Evolutionary conservation across 2,329 filamentous ascomycete species (phyloP).

Genomic region (Fusarium mundagurra): DNA sequence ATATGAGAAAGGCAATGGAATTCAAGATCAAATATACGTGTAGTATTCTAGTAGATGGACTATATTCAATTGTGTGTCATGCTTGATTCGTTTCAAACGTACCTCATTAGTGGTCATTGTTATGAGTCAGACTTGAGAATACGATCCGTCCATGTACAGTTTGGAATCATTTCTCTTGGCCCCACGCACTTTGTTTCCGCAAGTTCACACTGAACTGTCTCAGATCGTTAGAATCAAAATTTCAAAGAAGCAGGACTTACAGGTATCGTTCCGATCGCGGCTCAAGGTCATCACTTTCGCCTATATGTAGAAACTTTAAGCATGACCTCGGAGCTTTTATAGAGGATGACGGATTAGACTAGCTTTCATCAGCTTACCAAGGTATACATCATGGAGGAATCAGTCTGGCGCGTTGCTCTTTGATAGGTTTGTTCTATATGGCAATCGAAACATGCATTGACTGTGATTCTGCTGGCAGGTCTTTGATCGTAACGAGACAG

Average conservation of each 20-base stretch:
- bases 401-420: not conserved
- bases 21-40: not conserved
- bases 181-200: not conserved
- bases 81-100: not conserved
- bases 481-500: not conserved
- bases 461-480: not conserved
- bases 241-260: not conserved
- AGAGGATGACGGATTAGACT: not conserved
- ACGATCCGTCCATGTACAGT: not conserved
- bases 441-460: not conserved
- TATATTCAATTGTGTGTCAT: not conserved
- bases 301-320: not conserved
- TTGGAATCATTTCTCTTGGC: constrained; percentile 6
- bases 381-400: not conserved
- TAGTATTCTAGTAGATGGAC: not conserved
- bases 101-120: not conserved
- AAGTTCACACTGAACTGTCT: not conserved
- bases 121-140: not conserved
- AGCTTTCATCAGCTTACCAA: not conserved
- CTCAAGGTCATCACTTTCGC: not conserved
- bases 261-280: not conserved
- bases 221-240: not conserved
- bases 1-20: not conserved
- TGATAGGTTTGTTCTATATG: not conserved
- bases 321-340: not conserved